Evolutionary conservation across 164 flowering plant species (phyloP), one percentile per base, ranked within the genome.

Genomic region (Chloranthus sessilifolius): DNA sequence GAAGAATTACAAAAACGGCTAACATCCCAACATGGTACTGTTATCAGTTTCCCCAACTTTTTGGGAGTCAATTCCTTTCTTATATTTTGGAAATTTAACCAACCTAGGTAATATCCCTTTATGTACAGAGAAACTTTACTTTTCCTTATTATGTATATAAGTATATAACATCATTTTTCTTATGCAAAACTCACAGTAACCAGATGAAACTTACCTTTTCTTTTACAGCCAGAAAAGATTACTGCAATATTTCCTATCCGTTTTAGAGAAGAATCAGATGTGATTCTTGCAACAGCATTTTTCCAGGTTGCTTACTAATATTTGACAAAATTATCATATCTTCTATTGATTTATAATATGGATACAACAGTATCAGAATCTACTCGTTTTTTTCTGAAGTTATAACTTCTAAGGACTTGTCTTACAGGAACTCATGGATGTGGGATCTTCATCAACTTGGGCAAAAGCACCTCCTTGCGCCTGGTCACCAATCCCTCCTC

Each of bases 401-500:
- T 7, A 51, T 25, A 43, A 23, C 26, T n/a, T n/a, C n/a, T n/a
- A n/a, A 0, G 27, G 9, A 10, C 31, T 19, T 66, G 42, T 33
- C 17, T 8, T 2, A 40, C 52, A 88, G 96, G 94, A 82, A 78
- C 85, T 88, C 34, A 66, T 67, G 79, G 91, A 79, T 59, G 75
- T 74, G 43, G 81, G 79, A 53, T 73, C 72, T 49, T 72, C 73
- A 31, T 37, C 71, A 57, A 59, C 69, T 43, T 80, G 65, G 74
- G 57, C 68, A 10, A 81, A 77, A 52, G 95, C 73, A 63, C 97
- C 95, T 38, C 73, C 66, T 24, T 85, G 97, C 71, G 60, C 48
- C 58, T 89, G 97, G 95, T 81, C 97, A 43, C 85, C 97, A 3
- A 78, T 89, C 62, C 97, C 97, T 47, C 97, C 95, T 56, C 74